Evolutionary conservation across 495 filamentous ascomycete genomes (phyloP), one percentile per base, ranked within the genome.

Genomic region (Aspergillus panamensis): DNA sequence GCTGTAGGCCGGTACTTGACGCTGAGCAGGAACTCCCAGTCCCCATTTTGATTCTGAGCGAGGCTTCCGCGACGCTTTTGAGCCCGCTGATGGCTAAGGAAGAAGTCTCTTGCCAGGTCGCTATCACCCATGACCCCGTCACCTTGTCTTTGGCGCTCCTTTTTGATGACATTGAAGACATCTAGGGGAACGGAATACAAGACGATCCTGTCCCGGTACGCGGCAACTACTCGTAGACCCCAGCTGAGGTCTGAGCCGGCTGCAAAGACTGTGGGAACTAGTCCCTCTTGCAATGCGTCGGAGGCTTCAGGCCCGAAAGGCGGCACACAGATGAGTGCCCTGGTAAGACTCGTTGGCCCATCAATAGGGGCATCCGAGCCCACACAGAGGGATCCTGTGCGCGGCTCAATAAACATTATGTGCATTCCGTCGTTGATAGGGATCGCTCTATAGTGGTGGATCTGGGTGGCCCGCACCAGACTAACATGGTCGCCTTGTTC

Each of bases 391-490:
- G 76, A 55, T 7, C 77, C 79, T 17, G 78, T 82, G 7, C 70
- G 70, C 5, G 87, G 86, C 57, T 90, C 87, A 8, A 83, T 84
- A 71, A 88, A 91, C 20, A 90, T 69, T 32, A 91, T 74, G 59
- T 90, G 84, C 40, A 82, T 74, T 1, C 87, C 86, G 67, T 90
- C 87, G 59, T 84, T 84, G 43, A 89, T 71, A 1, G 88, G 88
- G 4, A 88, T 71, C 6, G 87, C 87, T 10, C 78, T 80, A 61
- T 84, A 88, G 62, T 91, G 85, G 62, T 89, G 85, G 29, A 76
- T 80, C 55, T 78, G 75, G 0, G 71, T 75, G 19, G 75, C 70
- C 17, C 69, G 68, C 19, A 77, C 62, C 21, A 74, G 62, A 32
- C 64, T 69, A n/a, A 73, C 57, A 9, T 63, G 61, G 10, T 65